Conservation (phyloP, 768 basidiomycete genomes). For the Sporobolomyces roseus region DNA sequence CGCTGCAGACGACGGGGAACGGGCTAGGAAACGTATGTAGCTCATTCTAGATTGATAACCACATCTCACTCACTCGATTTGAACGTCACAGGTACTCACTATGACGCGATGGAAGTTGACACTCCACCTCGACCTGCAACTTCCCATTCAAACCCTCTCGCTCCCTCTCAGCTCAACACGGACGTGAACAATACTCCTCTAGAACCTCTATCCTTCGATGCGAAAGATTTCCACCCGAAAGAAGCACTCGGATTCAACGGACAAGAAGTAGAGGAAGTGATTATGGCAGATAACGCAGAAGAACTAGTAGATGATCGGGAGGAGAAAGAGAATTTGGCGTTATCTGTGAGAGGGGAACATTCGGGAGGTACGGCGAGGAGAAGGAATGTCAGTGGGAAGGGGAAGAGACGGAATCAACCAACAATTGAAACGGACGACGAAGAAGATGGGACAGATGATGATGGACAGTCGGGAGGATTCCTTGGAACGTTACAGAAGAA, state of each 20-base stretch:
- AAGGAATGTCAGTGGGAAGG: not conserved
- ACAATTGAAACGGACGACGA: constrained; percentile 20
- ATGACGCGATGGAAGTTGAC: constrained; percentile 43
- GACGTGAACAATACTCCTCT: not conserved
- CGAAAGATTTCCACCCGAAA: constrained; percentile 24
- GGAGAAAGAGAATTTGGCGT: not conserved
- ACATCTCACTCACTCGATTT: too few species aligned
- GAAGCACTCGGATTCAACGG: constrained; percentile 1
- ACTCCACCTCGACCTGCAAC: constrained; percentile 24
- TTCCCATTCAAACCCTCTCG: too few species aligned
- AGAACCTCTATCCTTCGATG: constrained; percentile 28
- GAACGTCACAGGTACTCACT: constrained; percentile 29
- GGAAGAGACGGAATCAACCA: not conserved
- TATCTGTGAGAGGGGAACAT: too few species aligned
- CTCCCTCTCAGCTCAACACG: too few species aligned
- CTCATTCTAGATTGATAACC: too few species aligned
- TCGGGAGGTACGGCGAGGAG: not conserved
- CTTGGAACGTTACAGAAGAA: constrained; percentile 13
- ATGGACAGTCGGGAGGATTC: not conserved
- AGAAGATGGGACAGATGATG: not conserved
- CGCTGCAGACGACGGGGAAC: constrained; percentile 7
- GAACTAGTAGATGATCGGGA: not conserved
- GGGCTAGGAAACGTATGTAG: constrained; percentile 27
- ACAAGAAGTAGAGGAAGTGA: constrained; percentile 19
- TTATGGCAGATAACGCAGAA: constrained; percentile 24